phyloP scores from a whole-genome alignment of 2,329 filamentous ascomycete species.

The Fusarium sp. region DNA sequence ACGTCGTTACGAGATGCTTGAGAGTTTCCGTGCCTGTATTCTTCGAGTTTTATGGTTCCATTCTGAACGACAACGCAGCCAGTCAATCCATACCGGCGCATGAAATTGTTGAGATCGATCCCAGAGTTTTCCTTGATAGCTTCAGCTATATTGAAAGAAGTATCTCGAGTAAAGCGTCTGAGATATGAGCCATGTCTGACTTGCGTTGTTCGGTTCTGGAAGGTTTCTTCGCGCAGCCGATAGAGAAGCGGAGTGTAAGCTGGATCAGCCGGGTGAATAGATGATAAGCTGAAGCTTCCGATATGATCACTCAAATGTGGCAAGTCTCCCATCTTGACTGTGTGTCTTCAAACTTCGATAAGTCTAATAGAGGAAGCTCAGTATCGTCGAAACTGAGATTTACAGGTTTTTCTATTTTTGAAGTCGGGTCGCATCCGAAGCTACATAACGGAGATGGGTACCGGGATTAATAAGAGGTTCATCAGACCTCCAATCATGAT shows the following conservation, averaged over 20 bases:
- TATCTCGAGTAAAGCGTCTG: slow-evolving; percentile 10
- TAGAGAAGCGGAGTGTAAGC: slow-evolving; percentile 36
- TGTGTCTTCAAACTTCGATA: background rate
- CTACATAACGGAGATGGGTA: background rate
- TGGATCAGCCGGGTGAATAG: slow-evolving; percentile 12
- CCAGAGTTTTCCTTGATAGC: background rate
- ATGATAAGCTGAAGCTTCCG: slow-evolving; percentile 22
- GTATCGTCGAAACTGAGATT: background rate
- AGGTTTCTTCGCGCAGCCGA: slow-evolving; percentile 30
- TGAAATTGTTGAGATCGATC: slow-evolving; percentile 11
- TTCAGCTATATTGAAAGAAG: background rate
- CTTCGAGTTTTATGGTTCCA: slow-evolving; percentile 11
- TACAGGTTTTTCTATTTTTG: background rate
- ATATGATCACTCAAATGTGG: slow-evolving; percentile 16
- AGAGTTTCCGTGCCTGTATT: slow-evolving; percentile 30
- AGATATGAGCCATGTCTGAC: slow-evolving; percentile 28
- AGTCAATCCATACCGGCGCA: slow-evolving; percentile 23
- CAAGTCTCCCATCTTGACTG: background rate
- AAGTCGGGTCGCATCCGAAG: background rate
- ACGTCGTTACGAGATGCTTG: slow-evolving; percentile 25
- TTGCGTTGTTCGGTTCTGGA: slow-evolving; percentile 23
- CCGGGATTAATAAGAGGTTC: background rate
- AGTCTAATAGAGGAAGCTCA: background rate
- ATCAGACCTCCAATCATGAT: slow-evolving; percentile 8
- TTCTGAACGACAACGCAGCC: slow-evolving; percentile 26